Percentiles rank a stretch among this genome's conserved stretches.
phyloP scores from a whole-genome alignment of 2,329 filamentous ascomycete species.

The Ploettnerulaceae sp. region DNA sequence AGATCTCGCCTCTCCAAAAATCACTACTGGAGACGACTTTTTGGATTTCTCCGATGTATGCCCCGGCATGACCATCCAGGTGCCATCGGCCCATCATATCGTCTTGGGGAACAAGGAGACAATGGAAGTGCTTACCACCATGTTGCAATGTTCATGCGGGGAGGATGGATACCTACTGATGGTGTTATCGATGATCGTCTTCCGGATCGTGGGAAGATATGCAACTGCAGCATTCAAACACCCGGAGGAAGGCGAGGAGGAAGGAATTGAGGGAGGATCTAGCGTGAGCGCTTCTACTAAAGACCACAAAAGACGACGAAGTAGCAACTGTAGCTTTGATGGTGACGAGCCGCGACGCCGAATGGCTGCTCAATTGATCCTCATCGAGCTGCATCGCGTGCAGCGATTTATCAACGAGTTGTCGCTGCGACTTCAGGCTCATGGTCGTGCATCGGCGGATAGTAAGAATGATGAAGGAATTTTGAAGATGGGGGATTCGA shows the following conservation, averaged over 20 bases:
- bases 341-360: conserved; percentile 23
- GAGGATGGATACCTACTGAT: conserved; percentile 34
- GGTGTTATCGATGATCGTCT: conserved; percentile 34
- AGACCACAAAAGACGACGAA: too few species aligned
- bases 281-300: neutral
- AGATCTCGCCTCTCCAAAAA: conserved; percentile 5
- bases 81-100: conserved; percentile 19
- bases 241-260: neutral
- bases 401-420: conserved; percentile 32
- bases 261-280: neutral
- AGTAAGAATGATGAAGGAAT: neutral
- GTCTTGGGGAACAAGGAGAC: conserved; percentile 31
- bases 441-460: too few species aligned
- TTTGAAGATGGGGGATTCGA: neutral
- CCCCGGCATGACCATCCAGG: neutral
- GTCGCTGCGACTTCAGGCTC: conserved; percentile 21
- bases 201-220: conserved; percentile 36
- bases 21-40: too few species aligned
- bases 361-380: conserved; percentile 34
- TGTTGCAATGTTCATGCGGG: conserved; percentile 35
- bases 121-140: conserved; percentile 31
- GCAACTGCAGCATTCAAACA: conserved; percentile 17
- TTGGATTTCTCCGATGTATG: too few species aligned
- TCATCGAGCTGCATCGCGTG: conserved; percentile 36
- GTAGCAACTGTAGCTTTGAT: too few species aligned